Base-by-base conservation (phyloP, 2,329 filamentous ascomycete genomes). In the Aspergillus sp. region DNA sequence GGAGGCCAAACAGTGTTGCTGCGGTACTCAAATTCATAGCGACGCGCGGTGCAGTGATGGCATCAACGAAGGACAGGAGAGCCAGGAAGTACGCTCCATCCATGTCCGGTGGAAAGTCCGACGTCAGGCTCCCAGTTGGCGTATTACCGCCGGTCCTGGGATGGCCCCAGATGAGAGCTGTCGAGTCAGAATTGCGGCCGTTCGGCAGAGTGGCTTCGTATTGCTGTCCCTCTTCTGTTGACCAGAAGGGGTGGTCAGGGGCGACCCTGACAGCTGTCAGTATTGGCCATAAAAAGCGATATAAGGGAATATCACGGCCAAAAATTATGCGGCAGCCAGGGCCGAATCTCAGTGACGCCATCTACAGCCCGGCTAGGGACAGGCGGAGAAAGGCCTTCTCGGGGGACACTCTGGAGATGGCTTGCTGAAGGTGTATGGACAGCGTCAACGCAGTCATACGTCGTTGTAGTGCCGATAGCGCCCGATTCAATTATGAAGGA, bases 41-140 rank as follows among this genome's bases (percentile, higher is more conserved):
- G 12, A 55, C 7, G 8, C 56, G 51, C 8, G 45, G 30, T 2
- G 46, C 24, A 13, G 46, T 13, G 17, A 58, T 12, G 6, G 56
- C 56, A 19, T 58, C 56, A 3, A 55, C 51, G 8, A 54, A 41
- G 2, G 39, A 39, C 3, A 58, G 41, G 2, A 58, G 24, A 3
- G 40, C 56, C 7, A 58, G 51, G 42, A 58, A 58, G 22, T 55
- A 58, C 5, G 56, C 51, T 7, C 47, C 47, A 20, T 58, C 56
- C 47, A 58, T 55, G n/a, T 58, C 56, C 0, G 56, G 51, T 6
- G 56, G 51, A 3, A 58, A 58, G 41, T 58, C 56, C 9, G 51
- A 48, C 2, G 24, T 4, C 15, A 58, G 40, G 12, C 17, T 47
- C 4, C 51, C 27, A 30, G 27, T 30, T 11, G 9, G 8, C 9